A percentile compares a stretch with the other conserved stretches of the same genome.
These are phyloP conservation scores for Sporothrix pallida DNA, from an alignment of 2,329 filamentous ascomycete species.

Conservation along the genomic window DNA sequence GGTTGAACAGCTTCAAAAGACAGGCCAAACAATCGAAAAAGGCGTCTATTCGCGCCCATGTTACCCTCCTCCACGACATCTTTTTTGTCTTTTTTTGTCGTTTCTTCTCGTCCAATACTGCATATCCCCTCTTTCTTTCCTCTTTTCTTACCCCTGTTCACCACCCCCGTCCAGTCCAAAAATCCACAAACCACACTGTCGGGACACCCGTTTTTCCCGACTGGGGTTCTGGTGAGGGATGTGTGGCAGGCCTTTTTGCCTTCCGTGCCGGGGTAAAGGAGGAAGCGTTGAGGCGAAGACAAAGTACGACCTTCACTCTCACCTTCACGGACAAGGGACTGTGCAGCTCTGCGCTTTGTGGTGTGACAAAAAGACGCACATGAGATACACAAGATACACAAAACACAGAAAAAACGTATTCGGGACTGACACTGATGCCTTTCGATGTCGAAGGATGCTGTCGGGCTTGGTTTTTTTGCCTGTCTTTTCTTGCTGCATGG, in stretches of 20 bases:
- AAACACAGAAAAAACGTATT: too few relatives aligned
- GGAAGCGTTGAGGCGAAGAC: too few relatives aligned
- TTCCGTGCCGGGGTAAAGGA: background rate
- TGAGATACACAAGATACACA: too few relatives aligned
- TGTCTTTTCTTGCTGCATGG: background rate
- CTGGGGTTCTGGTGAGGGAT: background rate
- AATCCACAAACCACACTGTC: constrained; percentile 35
- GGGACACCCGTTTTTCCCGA: constrained; percentile 29
- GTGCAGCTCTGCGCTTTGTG: too few relatives aligned
- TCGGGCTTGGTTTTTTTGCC: background rate
- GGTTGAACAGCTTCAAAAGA: background rate
- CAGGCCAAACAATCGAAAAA: too few relatives aligned
- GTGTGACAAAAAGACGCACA: too few relatives aligned
- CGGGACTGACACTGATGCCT: too few relatives aligned
- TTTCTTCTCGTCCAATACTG: too few relatives aligned
- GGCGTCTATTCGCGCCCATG: constrained; percentile 11
- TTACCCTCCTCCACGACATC: background rate
- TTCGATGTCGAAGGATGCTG: background rate
- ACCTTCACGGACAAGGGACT: too few relatives aligned
- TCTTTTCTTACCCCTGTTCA: background rate
- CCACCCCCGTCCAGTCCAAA: constrained; percentile 15
- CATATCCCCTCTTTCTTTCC: too few relatives aligned
- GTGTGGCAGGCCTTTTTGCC: background rate
- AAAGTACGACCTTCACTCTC: too few relatives aligned
- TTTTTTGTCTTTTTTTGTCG: background rate